phyloP scores from a whole-genome alignment of 768 basidiomycete species.

The Pholiota conissans region DNA sequence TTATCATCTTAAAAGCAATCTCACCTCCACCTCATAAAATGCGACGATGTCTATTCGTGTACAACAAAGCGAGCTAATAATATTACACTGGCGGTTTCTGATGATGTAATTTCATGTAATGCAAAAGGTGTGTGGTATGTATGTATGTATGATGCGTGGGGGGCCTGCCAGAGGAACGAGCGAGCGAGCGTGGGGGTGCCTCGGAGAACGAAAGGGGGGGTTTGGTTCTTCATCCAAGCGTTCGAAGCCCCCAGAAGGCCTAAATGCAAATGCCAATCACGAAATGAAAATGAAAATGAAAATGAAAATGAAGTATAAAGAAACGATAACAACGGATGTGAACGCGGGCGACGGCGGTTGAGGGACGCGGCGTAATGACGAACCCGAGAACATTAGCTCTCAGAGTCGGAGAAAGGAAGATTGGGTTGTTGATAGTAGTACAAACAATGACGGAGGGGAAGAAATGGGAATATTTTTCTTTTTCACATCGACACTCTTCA shows the following conservation, averaged over 20 bases:
- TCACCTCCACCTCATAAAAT: neutral
- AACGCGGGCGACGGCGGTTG: neutral
- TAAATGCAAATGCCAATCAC: conserved; percentile 13
- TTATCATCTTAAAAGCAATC: too few relatives aligned
- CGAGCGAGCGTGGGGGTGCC: too few relatives aligned
- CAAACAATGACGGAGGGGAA: neutral
- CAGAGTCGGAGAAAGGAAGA: neutral
- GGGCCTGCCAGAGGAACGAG: too few relatives aligned
- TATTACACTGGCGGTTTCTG: too few relatives aligned
- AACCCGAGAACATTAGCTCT: neutral
- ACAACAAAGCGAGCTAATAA: neutral
- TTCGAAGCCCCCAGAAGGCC: conserved; percentile 3
- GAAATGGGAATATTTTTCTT: neutral
- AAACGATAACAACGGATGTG: too few relatives aligned
- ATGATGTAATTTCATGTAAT: too few relatives aligned
- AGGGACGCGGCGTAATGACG: neutral
- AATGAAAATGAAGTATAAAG: too few relatives aligned
- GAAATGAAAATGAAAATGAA: conserved; percentile 3
- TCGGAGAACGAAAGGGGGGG: neutral
- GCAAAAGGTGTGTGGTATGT: too few relatives aligned
- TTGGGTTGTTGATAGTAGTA: neutral
- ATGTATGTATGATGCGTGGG: too few relatives aligned
- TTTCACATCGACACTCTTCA: conserved; percentile 2
- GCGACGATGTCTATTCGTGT: neutral
- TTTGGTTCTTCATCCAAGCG: neutral